Base-by-base conservation (phyloP, 805 yeast species). In the Nakazawaea siamensis region DNA sequence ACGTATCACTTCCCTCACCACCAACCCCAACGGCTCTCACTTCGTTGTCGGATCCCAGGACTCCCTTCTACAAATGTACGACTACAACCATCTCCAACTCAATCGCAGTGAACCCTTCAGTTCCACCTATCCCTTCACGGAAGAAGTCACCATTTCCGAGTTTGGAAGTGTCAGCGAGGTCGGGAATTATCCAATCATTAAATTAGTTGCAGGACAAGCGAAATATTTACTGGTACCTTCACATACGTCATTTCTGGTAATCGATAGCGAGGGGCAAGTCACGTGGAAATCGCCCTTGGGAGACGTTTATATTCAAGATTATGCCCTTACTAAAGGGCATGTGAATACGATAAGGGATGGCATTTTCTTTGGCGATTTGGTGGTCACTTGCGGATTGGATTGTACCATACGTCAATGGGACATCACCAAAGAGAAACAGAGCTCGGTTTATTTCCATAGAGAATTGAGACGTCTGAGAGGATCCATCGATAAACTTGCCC, bases 1-100 rank as follows among this genome's bases (percentile, higher is more conserved):
- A 36, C 41, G 35, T 4, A 33, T 58, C n/a, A 42, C 48, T 2
- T 34, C 46, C 1, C 31, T 59, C 14, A 43, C 44, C 4, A 39
- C 49, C 16, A 53, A 54, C 23, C 34, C 42, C 1, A 33, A 50
- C 0, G 62, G 64, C 0, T 29, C 46, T 2, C 40, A 54, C 3
- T 38, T 63, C 7, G 40, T 43, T 13, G 41, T 58, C 1, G 44
- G 54, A 1, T 49, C 58, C 2, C 35, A 40, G 18, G 61, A 56
- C 33, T 38, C 46, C 23, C 40, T 39, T 1, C 30, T 62, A 14
- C 45, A 50, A 26, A 38, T 50, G 12, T 62, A 51, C 51, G 54
- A 58, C 23, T 64, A 62, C 38, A 40, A 42, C 21, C 49, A 57
- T 6, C 48, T 64, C 50, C 52, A 54, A 19, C 35, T 55, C 3